Evolutionary conservation across 176 grass and related monocot species (phyloP).

Genomic region (Avena sativa): DNA sequence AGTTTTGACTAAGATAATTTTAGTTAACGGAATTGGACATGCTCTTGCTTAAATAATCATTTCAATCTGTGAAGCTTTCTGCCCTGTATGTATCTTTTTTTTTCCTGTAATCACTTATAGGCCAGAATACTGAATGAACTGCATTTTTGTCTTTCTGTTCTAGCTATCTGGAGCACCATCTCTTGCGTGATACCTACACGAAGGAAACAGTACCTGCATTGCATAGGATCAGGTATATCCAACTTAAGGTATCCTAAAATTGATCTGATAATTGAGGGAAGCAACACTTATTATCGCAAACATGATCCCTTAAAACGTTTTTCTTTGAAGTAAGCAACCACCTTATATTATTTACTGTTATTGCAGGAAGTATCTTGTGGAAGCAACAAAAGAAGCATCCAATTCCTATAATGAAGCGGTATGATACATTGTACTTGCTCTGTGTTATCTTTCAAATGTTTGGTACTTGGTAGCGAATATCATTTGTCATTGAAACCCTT

Average conservation of each 20-base stretch:
- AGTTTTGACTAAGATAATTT: background rate
- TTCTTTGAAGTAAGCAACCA: conserved; percentile 27
- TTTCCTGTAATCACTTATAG: background rate
- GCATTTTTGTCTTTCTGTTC: conserved; percentile 31
- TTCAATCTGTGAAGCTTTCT: background rate
- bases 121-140: background rate
- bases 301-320: background rate
- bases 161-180: conserved; percentile 96
- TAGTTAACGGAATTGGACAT: no score
- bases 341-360: background rate
- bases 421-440: conserved; percentile 29
- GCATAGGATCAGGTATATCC: conserved; percentile 80
- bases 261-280: background rate
- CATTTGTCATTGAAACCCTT: background rate
- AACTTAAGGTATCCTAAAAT: background rate
- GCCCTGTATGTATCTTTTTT: background rate
- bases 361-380: conserved; percentile 94
- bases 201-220: conserved; percentile 92
- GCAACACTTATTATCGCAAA: background rate
- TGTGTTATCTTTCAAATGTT: background rate
- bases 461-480: conserved; percentile 2
- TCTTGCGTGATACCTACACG: conserved; percentile 98
- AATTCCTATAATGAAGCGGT: conserved; percentile 94
- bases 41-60: background rate
- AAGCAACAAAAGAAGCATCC: conserved; percentile 98